These are phyloP conservation scores for Microascus cirrosus DNA, from an alignment of 2,329 filamentous ascomycete species.

Conservation along the genomic window DNA sequence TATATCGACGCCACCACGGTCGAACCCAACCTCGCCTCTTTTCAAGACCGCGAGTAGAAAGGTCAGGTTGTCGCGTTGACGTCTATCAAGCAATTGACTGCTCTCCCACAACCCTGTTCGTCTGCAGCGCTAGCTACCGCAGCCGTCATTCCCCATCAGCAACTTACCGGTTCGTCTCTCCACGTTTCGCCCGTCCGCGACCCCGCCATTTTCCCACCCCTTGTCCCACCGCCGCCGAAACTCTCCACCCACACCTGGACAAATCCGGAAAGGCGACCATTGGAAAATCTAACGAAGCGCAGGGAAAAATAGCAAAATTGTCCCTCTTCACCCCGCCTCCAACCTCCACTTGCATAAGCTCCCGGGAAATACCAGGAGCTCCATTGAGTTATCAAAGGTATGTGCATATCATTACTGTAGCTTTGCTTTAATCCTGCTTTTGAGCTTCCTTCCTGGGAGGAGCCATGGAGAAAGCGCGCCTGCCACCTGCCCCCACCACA, in stretches of 20 bases:
- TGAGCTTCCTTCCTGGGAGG: not conserved
- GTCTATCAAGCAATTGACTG: not conserved
- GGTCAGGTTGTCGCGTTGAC: not conserved
- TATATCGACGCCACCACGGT: not conserved
- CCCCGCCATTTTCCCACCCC: slow-evolving; percentile 12
- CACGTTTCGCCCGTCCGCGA: slow-evolving; percentile 7
- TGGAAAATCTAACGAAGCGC: slow-evolving; percentile 6
- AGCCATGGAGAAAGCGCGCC: not conserved
- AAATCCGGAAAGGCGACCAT: slow-evolving; percentile 16
- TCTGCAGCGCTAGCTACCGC: not conserved
- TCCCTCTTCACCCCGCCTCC: slow-evolving; percentile 12
- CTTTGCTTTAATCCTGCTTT: not conserved
- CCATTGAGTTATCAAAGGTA: slow-evolving; percentile 4
- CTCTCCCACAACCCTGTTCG: not conserved
- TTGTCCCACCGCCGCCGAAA: slow-evolving; percentile 9
- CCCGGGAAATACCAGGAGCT: slow-evolving; percentile 2
- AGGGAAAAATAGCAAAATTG: slow-evolving; percentile 15
- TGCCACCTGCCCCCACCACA: not conserved
- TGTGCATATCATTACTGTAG: not conserved
- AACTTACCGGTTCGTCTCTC: not conserved
- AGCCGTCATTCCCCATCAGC: not conserved
- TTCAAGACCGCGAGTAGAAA: not conserved
- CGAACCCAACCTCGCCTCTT: not conserved
- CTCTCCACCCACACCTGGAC: slow-evolving; percentile 17
- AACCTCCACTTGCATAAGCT: slow-evolving; percentile 3